Percentiles rank a stretch among this genome's conserved stretches.
These are phyloP conservation scores for Hypoxylon rickii DNA, from an alignment of 495 filamentous ascomycete species.

Conservation along the genomic window DNA sequence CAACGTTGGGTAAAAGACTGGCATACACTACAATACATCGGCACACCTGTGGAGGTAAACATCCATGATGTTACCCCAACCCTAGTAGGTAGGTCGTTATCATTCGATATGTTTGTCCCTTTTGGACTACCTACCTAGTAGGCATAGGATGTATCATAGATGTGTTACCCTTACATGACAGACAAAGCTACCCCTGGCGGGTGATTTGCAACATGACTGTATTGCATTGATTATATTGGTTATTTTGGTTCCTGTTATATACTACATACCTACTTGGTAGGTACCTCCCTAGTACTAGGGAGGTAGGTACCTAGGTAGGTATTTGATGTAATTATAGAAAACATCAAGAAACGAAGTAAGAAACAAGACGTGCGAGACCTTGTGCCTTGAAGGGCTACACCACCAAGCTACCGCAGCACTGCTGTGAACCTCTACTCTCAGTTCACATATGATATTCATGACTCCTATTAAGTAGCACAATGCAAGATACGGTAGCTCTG, in stretches of 20 bases:
- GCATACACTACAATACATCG: background rate
- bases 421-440: background rate
- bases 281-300: background rate
- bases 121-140: too few species aligned
- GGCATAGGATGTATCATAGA: too few species aligned
- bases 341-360: too few species aligned
- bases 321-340: background rate
- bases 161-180: background rate
- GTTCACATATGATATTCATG: too few species aligned
- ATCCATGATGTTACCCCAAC: too few species aligned
- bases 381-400: background rate
- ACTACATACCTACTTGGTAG: too few species aligned
- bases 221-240: background rate
- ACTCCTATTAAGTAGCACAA: conserved; percentile 23
- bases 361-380: background rate
- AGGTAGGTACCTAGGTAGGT: background rate
- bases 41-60: too few species aligned
- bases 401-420: conserved; percentile 12
- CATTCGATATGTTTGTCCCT: conserved; percentile 6
- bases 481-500: conserved; percentile 22
- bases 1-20: too few species aligned
- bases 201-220: background rate
- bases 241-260: too few species aligned
- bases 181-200: background rate
- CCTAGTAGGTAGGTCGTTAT: conserved; percentile 27